Percentiles rank a stretch among this genome's conserved stretches.
Evolutionary conservation across 108 stramenopile genomes (phyloP).

Genomic region (Conticribra guillardii): DNA sequence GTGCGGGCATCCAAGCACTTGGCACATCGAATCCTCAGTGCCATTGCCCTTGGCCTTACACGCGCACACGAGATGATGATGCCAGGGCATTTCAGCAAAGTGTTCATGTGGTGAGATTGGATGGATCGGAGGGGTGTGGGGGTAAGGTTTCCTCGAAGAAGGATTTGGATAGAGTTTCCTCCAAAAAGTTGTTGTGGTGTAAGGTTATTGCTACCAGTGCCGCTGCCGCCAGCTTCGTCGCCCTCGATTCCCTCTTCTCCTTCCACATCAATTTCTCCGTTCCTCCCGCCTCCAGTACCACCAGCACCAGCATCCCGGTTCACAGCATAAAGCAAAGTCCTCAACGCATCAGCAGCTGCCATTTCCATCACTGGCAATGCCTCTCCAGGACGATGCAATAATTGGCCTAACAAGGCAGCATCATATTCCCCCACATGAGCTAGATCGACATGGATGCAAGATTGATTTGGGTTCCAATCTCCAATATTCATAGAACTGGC

Average conservation of each 20-base stretch:
- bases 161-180: constrained; percentile 71
- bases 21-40: constrained; percentile 84
- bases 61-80: constrained; percentile 93
- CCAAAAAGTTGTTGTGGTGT: constrained; percentile 38
- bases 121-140: constrained; percentile 87
- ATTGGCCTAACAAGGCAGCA: constrained; percentile 70
- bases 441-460: constrained; percentile 71
- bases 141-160: constrained; percentile 73
- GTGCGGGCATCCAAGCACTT: constrained; percentile 78
- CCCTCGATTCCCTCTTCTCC: constrained; percentile 19
- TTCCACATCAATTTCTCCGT: constrained; percentile 14
- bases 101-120: constrained; percentile 94
- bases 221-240: constrained; percentile 13
- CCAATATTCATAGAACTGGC: neutral
- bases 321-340: constrained; percentile 64
- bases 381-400: constrained; percentile 65
- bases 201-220: constrained; percentile 14
- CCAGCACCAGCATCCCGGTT: neutral
- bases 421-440: constrained; percentile 91
- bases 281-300: neutral
- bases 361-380: constrained; percentile 75
- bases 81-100: constrained; percentile 91
- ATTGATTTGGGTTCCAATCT: constrained; percentile 47
- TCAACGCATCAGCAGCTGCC: constrained; percentile 77
- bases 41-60: constrained; percentile 81